Evolutionary conservation across 1,139 yeast genomes (phyloP).

Genomic region (Zygosaccharomyces sapae): DNA sequence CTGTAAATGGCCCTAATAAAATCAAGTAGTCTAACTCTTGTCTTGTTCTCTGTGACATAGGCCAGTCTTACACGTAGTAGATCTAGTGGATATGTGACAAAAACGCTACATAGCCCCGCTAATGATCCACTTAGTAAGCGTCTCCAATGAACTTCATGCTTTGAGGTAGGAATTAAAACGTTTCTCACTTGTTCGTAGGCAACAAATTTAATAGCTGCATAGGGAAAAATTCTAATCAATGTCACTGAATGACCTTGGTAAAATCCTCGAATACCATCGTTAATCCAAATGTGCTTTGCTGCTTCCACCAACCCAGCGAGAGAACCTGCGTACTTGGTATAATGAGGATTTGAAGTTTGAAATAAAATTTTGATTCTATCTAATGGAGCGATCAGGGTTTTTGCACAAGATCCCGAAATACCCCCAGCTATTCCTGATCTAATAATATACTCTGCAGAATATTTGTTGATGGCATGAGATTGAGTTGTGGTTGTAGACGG

Average conservation of each 20-base stretch:
- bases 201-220: constrained; percentile 96
- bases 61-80: constrained; percentile 88
- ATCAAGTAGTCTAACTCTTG: constrained; percentile 50
- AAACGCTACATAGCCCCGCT: constrained; percentile 82
- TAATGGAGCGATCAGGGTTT: constrained; percentile 89
- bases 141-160: constrained; percentile 73
- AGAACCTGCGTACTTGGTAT: constrained; percentile 73
- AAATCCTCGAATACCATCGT: constrained; percentile 77
- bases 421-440: constrained; percentile 95
- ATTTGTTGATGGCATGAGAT: constrained; percentile 48
- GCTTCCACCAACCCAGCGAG: constrained; percentile 74
- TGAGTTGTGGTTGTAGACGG: constrained; percentile 3
- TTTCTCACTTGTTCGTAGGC: constrained; percentile 91
- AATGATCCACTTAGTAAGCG: constrained; percentile 86
- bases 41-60: constrained; percentile 60
- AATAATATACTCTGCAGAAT: constrained; percentile 69
- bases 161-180: constrained; percentile 66
- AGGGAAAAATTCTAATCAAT: constrained; percentile 84
- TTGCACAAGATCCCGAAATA: constrained; percentile 90
- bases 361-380: constrained; percentile 92
- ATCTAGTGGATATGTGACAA: constrained; percentile 89
- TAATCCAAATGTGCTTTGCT: constrained; percentile 56
- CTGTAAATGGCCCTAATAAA: constrained; percentile 55
- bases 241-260: constrained; percentile 97
- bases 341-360: constrained; percentile 93